Evolutionary conservation across 305 asterid species (phyloP).

Genomic region (Fraxinus greggii): DNA sequence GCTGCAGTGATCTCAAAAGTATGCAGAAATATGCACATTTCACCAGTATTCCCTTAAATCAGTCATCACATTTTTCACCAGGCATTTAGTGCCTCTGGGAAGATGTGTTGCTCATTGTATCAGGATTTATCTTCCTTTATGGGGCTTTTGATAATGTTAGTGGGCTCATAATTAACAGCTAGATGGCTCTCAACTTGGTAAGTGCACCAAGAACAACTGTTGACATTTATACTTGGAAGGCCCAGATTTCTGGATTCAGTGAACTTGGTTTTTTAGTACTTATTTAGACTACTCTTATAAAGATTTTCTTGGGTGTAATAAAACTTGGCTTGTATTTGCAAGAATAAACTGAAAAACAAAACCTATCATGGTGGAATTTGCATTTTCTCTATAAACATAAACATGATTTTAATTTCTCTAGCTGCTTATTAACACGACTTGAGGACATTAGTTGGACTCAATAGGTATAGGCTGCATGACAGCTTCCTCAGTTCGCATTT

Average conservation of each 20-base stretch:
- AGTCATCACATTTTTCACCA: background rate
- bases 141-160: background rate
- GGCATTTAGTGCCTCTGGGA: background rate
- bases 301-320: background rate
- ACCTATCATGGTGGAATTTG: background rate
- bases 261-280: background rate
- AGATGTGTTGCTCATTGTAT: background rate
- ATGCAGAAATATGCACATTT: background rate
- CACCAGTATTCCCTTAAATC: background rate
- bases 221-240: background rate
- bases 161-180: background rate
- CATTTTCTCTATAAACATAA: slow-evolving; percentile 4
- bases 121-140: background rate
- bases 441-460: background rate
- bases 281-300: background rate
- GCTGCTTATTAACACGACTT: background rate
- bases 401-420: background rate
- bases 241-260: background rate
- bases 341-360: background rate
- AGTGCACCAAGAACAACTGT: background rate
- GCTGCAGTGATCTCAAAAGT: background rate
- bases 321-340: background rate
- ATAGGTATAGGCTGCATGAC: background rate
- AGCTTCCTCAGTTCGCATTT: background rate
- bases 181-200: background rate